Evolutionary conservation across 116 monocot genomes (phyloP), one percentile per base, ranked within the genome.

Genomic region (Thalassia testudinum): DNA sequence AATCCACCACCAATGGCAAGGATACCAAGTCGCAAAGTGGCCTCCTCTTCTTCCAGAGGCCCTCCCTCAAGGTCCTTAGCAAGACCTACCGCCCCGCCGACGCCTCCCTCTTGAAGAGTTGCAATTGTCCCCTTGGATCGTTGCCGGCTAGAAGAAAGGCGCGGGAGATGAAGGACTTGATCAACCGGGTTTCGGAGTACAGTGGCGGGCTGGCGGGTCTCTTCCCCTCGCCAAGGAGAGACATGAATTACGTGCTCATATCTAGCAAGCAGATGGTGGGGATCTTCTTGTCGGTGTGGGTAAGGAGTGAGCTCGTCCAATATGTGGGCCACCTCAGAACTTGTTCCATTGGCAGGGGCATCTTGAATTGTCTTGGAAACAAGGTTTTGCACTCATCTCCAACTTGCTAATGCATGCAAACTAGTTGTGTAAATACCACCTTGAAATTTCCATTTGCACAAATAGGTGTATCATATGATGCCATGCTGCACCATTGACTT

Each of bases 241-340:
- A 44, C 4, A 51, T 61, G 57, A 66, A 64, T 52, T 99, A 90
- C 57, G 74, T 71, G 20, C 69, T 99, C 22, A 62, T 99, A 22
- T 69, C 78, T 1, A 90, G 86, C 69, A 99, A 99, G 64, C 90
- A 99, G 43, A 99, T 99, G 99, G 99, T 99, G 1, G 90, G 99
- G 12, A 64, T 99, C 45, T 99, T 99, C 64, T 59, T 99, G 24
- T 80, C 99, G 0, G 79, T 90, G 44, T 99, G 90, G 99, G 82
- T 99, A 18, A 71, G 75, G 25, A 77, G 59, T 2, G 99, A 86
- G 52, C 71, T 99, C 17, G 82, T 86, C 15, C 79, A 65, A 37
- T 66, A 86, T 26, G 63, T 99, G 24, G 77, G 82, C 15, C 97
- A 97, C 61, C 76, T 97, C 21, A 66, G 97, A 37, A 66, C 76